phyloP scores from a whole-genome alignment of 495 filamentous ascomycete genomes.

The Neurospora hispaniola region DNA sequence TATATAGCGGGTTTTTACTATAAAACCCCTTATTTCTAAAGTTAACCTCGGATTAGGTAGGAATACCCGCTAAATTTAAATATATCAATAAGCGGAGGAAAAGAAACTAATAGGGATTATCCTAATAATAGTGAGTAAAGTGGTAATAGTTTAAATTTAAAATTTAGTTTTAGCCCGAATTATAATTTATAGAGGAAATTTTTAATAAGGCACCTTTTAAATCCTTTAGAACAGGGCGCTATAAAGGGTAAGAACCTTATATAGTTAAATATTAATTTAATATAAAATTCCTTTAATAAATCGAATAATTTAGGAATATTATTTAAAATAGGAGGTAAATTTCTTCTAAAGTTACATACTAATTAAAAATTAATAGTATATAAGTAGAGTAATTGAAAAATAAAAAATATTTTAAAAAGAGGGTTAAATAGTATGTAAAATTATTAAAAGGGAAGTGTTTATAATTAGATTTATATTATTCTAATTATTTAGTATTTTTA shows the following conservation, averaged over 20 bases:
- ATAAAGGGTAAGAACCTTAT: constrained; percentile 55
- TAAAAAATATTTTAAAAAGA: constrained; percentile 67
- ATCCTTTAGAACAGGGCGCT: constrained; percentile 37
- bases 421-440: constrained; percentile 67
- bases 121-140: no score
- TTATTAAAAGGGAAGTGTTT: constrained; percentile 68
- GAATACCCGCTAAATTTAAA: neutral
- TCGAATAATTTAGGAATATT: no score
- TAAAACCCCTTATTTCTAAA: no score
- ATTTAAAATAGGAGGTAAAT: neutral
- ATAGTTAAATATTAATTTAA: constrained; percentile 27
- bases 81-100: neutral
- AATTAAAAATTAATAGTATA: constrained; percentile 62
- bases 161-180: no score
- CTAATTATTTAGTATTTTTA: constrained; percentile 46
- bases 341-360: constrained; percentile 54
- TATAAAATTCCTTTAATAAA: no score
- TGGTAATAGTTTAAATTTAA: no score
- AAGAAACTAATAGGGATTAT: neutral
- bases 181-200: no score
- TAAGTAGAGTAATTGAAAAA: constrained; percentile 66
- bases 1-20: no score
- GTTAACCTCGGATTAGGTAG: neutral
- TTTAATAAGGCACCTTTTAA: no score
- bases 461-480: constrained; percentile 46